A percentile compares a stretch with the other conserved stretches of the same genome.
phyloP scores from a whole-genome alignment of 75 land plant genomes.

The Pinus tabuliformis region DNA sequence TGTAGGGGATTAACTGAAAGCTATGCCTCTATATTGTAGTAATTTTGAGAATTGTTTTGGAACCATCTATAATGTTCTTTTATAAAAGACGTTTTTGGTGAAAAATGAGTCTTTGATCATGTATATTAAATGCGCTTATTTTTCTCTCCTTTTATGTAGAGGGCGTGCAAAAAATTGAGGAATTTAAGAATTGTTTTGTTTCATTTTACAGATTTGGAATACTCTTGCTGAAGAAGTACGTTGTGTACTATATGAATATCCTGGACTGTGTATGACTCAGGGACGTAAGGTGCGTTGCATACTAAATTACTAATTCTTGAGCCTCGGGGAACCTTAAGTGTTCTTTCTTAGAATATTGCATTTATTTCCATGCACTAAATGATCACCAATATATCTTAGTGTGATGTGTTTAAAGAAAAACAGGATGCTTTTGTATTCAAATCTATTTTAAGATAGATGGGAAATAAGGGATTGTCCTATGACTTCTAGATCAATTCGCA shows the following conservation, averaged over 20 bases:
- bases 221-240: slow-evolving; percentile 62
- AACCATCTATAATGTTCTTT: not conserved
- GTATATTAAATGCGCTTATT: not conserved
- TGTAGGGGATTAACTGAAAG: not conserved
- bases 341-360: not conserved
- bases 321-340: not conserved
- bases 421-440: no score
- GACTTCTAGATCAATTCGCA: no score
- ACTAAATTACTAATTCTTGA: not conserved
- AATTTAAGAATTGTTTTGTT: not conserved
- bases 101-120: not conserved
- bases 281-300: slow-evolving; percentile 69
- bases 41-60: not conserved
- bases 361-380: not conserved
- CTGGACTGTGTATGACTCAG: slow-evolving; percentile 54
- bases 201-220: slow-evolving; percentile 43
- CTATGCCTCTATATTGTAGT: not conserved
- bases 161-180: not conserved
- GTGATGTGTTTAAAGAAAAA: no score
- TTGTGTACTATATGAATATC: slow-evolving; percentile 56
- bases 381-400: no score
- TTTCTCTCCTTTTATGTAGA: not conserved
- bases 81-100: not conserved
- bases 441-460: no score
- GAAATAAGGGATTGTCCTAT: no score